Evolutionary conservation across 495 filamentous ascomycete genomes (phyloP).

Genomic region (Talaromyces borbonicus): DNA sequence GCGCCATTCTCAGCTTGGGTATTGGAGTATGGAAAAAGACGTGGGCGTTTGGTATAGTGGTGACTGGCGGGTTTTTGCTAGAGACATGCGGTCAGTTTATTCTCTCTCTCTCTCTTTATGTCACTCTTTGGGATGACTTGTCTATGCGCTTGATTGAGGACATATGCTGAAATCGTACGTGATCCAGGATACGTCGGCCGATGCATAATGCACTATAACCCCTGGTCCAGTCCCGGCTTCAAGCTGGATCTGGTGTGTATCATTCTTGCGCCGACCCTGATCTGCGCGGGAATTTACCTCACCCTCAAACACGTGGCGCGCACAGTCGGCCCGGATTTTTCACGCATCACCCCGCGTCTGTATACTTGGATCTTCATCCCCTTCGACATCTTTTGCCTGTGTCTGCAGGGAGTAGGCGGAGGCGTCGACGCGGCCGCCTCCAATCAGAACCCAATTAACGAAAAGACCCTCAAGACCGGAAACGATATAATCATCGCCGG

Average conservation of each 20-base stretch:
- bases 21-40: constrained; percentile 48
- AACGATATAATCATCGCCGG: constrained; percentile 64
- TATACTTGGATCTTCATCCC: constrained; percentile 63
- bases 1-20: constrained; percentile 33
- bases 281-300: constrained; percentile 57
- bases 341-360: constrained; percentile 42
- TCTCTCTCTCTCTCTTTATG: not conserved
- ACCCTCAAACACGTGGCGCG: constrained; percentile 57
- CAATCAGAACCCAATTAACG: constrained; percentile 8
- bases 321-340: constrained; percentile 41
- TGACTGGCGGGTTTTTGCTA: constrained; percentile 27
- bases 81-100: constrained; percentile 16
- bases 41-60: constrained; percentile 46
- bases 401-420: constrained; percentile 56
- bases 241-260: constrained; percentile 60
- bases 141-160: no score
- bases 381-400: constrained; percentile 53
- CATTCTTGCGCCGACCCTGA: constrained; percentile 54
- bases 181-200: constrained; percentile 51
- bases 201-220: constrained; percentile 48
- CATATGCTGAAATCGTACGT: no score
- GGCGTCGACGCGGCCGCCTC: constrained; percentile 45
- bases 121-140: not conserved
- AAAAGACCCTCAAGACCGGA: constrained; percentile 23
- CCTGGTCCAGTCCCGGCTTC: constrained; percentile 48